Conservation (phyloP, 108 stramenopile species). For the Tribonema minus region DNA sequence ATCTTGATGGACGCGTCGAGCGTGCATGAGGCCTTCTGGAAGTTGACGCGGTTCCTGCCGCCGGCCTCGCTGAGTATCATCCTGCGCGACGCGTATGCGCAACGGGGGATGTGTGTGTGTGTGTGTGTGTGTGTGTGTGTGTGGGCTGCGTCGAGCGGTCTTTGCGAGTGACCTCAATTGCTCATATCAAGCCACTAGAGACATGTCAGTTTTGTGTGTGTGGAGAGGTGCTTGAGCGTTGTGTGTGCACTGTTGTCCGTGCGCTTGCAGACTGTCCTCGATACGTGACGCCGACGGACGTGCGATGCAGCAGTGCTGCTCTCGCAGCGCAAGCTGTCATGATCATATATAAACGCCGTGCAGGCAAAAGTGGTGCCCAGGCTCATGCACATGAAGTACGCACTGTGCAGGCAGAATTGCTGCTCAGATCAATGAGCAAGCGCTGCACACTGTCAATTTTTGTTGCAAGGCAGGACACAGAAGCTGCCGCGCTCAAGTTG, state of each 20-base stretch:
- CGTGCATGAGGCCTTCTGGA: slow-evolving; percentile 91
- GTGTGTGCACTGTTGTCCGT: too few relatives aligned
- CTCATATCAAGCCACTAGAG: background rate
- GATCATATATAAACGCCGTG: background rate
- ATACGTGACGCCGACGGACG: too few relatives aligned
- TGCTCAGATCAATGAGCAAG: background rate
- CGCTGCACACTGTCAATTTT: background rate
- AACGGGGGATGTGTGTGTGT: too few relatives aligned
- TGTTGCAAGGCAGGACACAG: background rate
- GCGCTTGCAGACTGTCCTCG: too few relatives aligned
- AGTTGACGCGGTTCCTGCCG: slow-evolving; percentile 66
- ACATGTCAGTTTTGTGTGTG: background rate
- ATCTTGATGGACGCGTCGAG: slow-evolving; percentile 95
- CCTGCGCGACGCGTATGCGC: background rate
- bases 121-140: too few relatives aligned
- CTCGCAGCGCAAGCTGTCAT: background rate
- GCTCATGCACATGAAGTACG: background rate
- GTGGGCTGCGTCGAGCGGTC: background rate
- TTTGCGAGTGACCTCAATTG: too few relatives aligned
- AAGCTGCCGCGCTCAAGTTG: background rate
- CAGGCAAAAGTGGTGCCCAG: background rate
- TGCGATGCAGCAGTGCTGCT: too few relatives aligned
- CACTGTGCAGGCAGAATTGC: background rate
- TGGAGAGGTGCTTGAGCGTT: background rate
- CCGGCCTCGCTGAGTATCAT: background rate